Base-by-base conservation (phyloP, 2,329 filamentous ascomycete genomes). In the Sphaerulina vaccinii region DNA sequence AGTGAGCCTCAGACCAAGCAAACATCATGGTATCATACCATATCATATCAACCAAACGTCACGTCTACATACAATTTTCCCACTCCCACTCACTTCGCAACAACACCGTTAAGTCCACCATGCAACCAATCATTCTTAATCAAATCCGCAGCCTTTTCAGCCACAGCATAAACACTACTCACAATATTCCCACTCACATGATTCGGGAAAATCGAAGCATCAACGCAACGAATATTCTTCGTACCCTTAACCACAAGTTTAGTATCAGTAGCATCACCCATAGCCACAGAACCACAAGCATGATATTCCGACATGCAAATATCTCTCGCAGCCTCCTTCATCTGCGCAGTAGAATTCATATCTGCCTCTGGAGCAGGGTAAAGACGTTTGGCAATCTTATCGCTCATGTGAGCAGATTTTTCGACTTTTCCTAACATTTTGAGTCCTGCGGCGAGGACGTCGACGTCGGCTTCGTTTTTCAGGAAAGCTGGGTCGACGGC, bases 391-490 rank as follows among this genome's bases (percentile, higher is more conserved):
- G 55, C 47, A 35, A 81, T 73, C 11, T 68, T 73, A 10, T 71
- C 60, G 0, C 67, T 67, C 23, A 80, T 73, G 0, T 66, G 65
- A 1, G 71, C 63, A 9, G 71, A 72, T 11, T 72, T 62, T 4
- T 70, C 69, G 65, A 80, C 74, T 16, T 70, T 64, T 1, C 75
- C 67, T 5, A 74, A 52, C 41, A 80, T 64, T 21, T 63, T 58
- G 13, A 70, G 46, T 8, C 68, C 63, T 7, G 64, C 63, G 19
- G 64, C 65, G 40, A 64, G 58, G 16, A 64, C 57, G 22, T 57
- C 54, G 42, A 85, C 73, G 56, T 79, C 76, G 2, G 77, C 66
- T 10, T 79, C 78, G 23, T 75, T 72, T 21, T 64, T 70, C 42
- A 65, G 51, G 53, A 59, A 66, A 19, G 56, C 57, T 3, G 62